These are phyloP conservation scores for Pichia exigua DNA, from an alignment of 805 yeast genomes.

Conservation along the genomic window DNA sequence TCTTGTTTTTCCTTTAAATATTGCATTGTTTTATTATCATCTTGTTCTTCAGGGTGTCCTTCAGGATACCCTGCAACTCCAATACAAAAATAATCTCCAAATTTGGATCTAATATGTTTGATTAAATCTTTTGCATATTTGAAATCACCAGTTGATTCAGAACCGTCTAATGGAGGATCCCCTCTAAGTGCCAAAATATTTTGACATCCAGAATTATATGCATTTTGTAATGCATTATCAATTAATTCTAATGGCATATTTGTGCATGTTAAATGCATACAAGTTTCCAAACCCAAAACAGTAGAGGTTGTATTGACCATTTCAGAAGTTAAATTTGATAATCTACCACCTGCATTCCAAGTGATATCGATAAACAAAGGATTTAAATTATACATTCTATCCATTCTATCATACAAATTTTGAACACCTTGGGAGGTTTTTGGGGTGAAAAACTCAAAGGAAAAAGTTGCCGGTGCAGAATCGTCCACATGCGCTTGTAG, in stretches of 20 bases:
- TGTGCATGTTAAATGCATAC: conserved; percentile 97
- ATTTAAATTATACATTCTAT: conserved; percentile 85
- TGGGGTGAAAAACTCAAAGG: conserved; percentile 96
- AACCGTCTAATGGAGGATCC: conserved; percentile 79
- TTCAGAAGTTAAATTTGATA: conserved; percentile 78
- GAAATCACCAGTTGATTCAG: conserved; percentile 77
- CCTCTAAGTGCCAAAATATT: conserved; percentile 93
- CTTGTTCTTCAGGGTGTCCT: conserved; percentile 86
- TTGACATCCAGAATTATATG: conserved; percentile 88
- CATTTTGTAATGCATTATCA: conserved; percentile 77
- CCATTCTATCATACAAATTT: conserved; percentile 94
- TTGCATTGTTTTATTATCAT: conserved; percentile 41
- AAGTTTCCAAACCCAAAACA: conserved; percentile 86
- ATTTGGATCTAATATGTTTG: conserved; percentile 59
- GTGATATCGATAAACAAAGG: conserved; percentile 94
- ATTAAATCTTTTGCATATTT: conserved; percentile 83
- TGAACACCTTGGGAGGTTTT: conserved; percentile 96
- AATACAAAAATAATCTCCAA: conserved; percentile 85
- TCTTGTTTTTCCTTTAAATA: conserved; percentile 84
- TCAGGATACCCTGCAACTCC: conserved; percentile 98
- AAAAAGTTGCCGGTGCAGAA: conserved; percentile 59
- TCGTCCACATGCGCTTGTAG: conserved; percentile 30
- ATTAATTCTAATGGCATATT: conserved; percentile 80
- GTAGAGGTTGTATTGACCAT: conserved; percentile 88
- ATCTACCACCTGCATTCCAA: conserved; percentile 97